Percentiles rank a stretch among this genome's conserved stretches.
Evolutionary conservation across 1,284 basidiomycete species (phyloP).

Genomic region (Taiwanofungus camphoratus): DNA sequence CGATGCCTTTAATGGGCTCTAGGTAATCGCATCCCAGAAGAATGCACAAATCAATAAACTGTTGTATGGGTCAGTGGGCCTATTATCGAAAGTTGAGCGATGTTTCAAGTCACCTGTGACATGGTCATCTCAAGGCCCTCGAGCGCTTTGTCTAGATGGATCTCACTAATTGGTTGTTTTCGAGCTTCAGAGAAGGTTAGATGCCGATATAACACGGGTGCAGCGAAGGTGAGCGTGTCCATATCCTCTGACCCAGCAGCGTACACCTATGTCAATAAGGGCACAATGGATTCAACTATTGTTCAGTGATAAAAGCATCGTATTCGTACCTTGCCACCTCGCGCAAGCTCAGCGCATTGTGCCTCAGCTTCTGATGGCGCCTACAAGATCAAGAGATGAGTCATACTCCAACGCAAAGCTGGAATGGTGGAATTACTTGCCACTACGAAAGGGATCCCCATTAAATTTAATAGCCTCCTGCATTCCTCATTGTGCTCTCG

Average conservation of each 20-base stretch:
- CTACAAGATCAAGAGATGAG: conserved; percentile 34
- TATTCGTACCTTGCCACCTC: conserved; percentile 76
- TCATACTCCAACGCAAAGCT: not conserved
- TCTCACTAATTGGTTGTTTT: conserved; percentile 96
- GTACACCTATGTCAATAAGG: no score
- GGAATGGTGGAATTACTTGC: conserved; percentile 38
- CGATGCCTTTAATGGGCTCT: conserved; percentile 92
- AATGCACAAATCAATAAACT: conserved; percentile 98
- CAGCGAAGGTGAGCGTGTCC: conserved; percentile 96
- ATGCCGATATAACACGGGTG: conserved; percentile 91
- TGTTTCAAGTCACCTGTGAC: conserved; percentile 50
- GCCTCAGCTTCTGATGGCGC: conserved; percentile 98
- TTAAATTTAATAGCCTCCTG: conserved; percentile 79
- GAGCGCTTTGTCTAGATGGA: conserved; percentile 78
- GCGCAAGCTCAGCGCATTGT: conserved; percentile 95
- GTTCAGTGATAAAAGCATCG: conserved; percentile 2
- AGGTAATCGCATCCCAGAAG: conserved; percentile 98
- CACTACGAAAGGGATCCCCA: conserved; percentile 95
- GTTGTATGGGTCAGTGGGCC: conserved; percentile 2
- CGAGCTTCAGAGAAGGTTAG: conserved; percentile 99
- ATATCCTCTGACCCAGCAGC: conserved; percentile 99
- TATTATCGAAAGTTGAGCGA: not conserved
- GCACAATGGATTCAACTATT: not conserved
- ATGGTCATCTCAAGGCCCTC: conserved; percentile 90
- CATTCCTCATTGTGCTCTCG: conserved; percentile 97